Conservation (phyloP, 345 rosid species). For the Citrus hindsii region DNA sequence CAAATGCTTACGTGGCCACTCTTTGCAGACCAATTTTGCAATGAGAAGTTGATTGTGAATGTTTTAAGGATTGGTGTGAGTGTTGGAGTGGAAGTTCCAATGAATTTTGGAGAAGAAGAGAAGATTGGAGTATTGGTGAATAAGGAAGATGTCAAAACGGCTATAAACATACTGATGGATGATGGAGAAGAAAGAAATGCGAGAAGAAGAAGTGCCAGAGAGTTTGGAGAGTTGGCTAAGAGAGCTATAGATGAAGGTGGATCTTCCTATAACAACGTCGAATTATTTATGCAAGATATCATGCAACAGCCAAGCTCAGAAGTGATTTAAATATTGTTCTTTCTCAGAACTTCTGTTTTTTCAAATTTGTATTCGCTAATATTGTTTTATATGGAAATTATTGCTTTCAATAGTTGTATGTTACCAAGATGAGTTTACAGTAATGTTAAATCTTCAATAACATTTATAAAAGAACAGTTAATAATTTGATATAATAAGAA, state of each 20-base stretch:
- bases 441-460: too few relatives aligned
- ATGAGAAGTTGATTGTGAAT: constrained; percentile 11
- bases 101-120: neutral
- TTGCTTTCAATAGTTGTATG: too few relatives aligned
- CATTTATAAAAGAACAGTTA: too few relatives aligned
- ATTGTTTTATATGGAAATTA: too few relatives aligned
- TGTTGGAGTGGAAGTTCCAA: neutral
- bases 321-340: neutral
- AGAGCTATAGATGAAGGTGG: neutral
- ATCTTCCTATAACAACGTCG: neutral
- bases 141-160: neutral
- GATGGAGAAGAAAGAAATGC: constrained; percentile 1
- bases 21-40: constrained; percentile 24
- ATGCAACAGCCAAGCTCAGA: neutral
- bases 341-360: too few relatives aligned
- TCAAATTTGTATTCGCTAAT: too few relatives aligned
- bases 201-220: neutral
- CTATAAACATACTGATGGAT: neutral
- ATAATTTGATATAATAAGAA: too few relatives aligned
- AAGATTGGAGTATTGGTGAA: neutral
- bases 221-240: neutral
- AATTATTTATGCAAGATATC: neutral
- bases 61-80: neutral
- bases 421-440: too few relatives aligned
- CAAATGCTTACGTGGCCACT: constrained; percentile 27